Evolutionary conservation across 306 rosid species (phyloP).

Genomic region (Lupinus albus): DNA sequence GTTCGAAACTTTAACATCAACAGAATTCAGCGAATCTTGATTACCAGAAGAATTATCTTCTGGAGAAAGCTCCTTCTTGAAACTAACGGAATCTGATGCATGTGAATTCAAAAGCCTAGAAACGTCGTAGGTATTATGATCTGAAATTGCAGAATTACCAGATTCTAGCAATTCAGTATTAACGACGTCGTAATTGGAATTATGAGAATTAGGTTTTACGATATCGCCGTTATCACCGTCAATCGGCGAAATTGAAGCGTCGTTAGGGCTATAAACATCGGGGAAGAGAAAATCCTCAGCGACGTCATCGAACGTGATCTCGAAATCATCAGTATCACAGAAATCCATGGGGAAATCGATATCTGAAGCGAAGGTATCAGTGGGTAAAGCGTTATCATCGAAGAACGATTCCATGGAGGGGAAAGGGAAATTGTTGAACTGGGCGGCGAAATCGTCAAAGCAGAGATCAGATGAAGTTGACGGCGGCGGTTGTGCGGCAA

Average conservation of each 20-base stretch:
- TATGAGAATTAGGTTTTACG: not conserved
- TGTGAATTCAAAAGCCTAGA: slow-evolving; percentile 51
- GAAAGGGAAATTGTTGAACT: slow-evolving; percentile 49
- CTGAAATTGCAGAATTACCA: slow-evolving; percentile 43
- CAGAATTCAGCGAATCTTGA: slow-evolving; percentile 5
- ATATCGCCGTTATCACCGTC: not conserved
- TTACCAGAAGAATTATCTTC: slow-evolving; percentile 38
- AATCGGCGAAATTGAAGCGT: slow-evolving; percentile 12
- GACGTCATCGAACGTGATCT: slow-evolving; percentile 74
- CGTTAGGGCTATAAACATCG: slow-evolving; percentile 43
- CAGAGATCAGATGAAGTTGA: slow-evolving; percentile 21
- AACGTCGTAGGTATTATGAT: slow-evolving; percentile 35
- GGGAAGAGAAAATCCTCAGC: slow-evolving; percentile 62
- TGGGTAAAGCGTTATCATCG: slow-evolving; percentile 14
- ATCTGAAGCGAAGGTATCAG: slow-evolving; percentile 52
- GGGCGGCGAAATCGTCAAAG: slow-evolving; percentile 41
- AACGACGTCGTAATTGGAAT: not conserved
- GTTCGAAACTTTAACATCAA: slow-evolving; percentile 33
- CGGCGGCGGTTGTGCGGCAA: slow-evolving; percentile 5
- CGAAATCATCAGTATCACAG: too few species aligned
- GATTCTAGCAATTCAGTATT: slow-evolving; percentile 51
- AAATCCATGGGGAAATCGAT: slow-evolving; percentile 50
- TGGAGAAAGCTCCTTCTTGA: slow-evolving; percentile 32
- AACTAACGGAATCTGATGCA: slow-evolving; percentile 42
- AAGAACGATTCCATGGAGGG: slow-evolving; percentile 68